These are phyloP conservation scores for Suhomyces kilbournensis DNA, from an alignment of 805 yeast species.

Conservation along the genomic window DNA sequence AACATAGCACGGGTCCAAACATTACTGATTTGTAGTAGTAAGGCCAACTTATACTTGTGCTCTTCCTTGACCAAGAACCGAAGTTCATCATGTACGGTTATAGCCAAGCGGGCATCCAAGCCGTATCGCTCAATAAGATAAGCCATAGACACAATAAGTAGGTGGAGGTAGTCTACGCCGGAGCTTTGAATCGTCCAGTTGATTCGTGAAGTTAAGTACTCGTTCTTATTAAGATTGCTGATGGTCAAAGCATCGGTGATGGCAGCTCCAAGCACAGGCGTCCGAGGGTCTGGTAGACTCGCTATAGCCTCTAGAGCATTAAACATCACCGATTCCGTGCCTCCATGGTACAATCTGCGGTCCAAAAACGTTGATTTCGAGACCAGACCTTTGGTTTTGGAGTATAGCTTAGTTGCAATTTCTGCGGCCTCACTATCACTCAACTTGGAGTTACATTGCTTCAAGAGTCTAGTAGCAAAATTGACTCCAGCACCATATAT, in stretches of 20 bases:
- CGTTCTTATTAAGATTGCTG: conserved; percentile 57
- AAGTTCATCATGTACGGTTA: conserved; percentile 95
- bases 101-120: conserved; percentile 70
- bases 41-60: conserved; percentile 73
- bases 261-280: conserved; percentile 92
- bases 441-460: conserved; percentile 74
- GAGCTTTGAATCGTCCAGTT: conserved; percentile 99
- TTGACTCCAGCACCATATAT: conserved; percentile 96
- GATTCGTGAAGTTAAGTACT: conserved; percentile 83
- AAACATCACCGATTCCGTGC: conserved; percentile 89
- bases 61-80: conserved; percentile 73
- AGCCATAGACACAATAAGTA: conserved; percentile 83
- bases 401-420: conserved; percentile 67
- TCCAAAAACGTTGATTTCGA: conserved; percentile 21
- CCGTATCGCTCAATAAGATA: conserved; percentile 63
- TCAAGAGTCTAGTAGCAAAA: conserved; percentile 80
- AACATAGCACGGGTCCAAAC: conserved; percentile 96
- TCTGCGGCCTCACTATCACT: conserved; percentile 62
- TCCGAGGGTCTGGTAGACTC: conserved; percentile 70
- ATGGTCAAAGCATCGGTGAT: conserved; percentile 80
- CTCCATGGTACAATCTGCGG: conserved; percentile 68
- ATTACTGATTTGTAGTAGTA: conserved; percentile 84
- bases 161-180: conserved; percentile 93
- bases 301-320: conserved; percentile 88
- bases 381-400: conserved; percentile 73